Percentiles rank a stretch among this genome's conserved stretches.
These are phyloP conservation scores for Rachicladosporium sp. DNA, from an alignment of 2,329 filamentous ascomycete genomes.

Conservation along the genomic window DNA sequence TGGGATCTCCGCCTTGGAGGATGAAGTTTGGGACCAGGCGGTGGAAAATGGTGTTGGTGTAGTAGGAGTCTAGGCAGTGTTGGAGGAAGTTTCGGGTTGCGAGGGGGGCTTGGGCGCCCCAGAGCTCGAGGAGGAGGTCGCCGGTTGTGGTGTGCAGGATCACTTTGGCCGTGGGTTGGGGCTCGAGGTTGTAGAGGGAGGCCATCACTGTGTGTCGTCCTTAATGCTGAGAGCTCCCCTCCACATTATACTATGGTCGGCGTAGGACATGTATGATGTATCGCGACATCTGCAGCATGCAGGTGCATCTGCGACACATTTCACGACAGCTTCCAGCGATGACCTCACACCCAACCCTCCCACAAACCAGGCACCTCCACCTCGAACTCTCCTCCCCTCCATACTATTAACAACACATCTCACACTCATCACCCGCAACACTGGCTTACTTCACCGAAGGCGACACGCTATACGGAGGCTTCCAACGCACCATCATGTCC, in stretches of 20 bases:
- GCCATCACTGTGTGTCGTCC: conserved; percentile 48
- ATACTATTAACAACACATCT: not conserved
- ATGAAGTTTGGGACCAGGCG: conserved; percentile 86
- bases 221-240: not conserved
- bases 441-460: conserved; percentile 5
- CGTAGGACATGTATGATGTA: not conserved
- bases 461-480: conserved; percentile 16
- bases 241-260: not conserved
- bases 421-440: conserved; percentile 1
- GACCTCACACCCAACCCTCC: not conserved
- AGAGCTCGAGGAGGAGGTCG: conserved; percentile 83
- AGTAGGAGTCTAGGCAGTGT: conserved; percentile 88
- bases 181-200: conserved; percentile 84
- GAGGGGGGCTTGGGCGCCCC: conserved; percentile 85
- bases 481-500: conserved; percentile 51
- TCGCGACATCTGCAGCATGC: not conserved
- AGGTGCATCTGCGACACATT: not conserved
- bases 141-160: conserved; percentile 82
- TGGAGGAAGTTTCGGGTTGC: conserved; percentile 93
- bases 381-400: not conserved
- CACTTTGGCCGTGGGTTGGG: conserved; percentile 83
- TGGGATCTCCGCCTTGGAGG: conserved; percentile 87
- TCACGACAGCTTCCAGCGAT: not conserved
- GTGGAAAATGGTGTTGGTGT: conserved; percentile 87
- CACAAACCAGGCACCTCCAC: not conserved